phyloP scores from a whole-genome alignment of 2,329 filamentous ascomycete species.

The Aspergillus tanneri region DNA sequence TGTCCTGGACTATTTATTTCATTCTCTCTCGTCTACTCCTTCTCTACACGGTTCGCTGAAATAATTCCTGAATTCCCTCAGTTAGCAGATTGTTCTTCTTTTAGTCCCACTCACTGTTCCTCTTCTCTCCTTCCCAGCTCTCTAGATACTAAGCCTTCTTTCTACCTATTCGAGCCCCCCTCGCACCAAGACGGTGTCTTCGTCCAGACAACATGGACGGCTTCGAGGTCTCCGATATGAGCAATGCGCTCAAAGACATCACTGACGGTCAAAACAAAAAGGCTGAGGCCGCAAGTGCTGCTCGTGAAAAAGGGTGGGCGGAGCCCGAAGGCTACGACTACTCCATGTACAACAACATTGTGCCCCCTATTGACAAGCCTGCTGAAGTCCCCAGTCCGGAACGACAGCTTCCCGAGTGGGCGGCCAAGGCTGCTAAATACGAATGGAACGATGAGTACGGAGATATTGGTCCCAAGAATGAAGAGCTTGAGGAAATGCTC shows the following conservation, averaged over 20 bases:
- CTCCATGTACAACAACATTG: slow-evolving; percentile 26
- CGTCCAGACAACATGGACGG: slow-evolving; percentile 15
- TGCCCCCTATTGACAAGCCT: slow-evolving; percentile 15
- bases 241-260: slow-evolving; percentile 23
- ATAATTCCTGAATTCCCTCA: too few relatives aligned
- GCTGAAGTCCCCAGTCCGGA: slow-evolving; percentile 18
- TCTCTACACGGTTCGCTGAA: too few relatives aligned
- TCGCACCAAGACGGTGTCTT: too few relatives aligned
- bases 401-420: slow-evolving; percentile 49
- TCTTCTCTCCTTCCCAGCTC: neutral
- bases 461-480: slow-evolving; percentile 72
- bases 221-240: slow-evolving; percentile 24
- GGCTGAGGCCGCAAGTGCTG: slow-evolving; percentile 30
- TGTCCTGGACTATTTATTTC: too few relatives aligned
- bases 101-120: too few relatives aligned
- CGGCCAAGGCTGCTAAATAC: slow-evolving; percentile 65
- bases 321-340: slow-evolving; percentile 41
- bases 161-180: neutral
- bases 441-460: slow-evolving; percentile 84
- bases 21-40: neutral
- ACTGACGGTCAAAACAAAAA: slow-evolving; percentile 22
- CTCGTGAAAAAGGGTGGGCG: slow-evolving; percentile 42
- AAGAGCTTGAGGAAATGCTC: slow-evolving; percentile 70
- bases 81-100: too few relatives aligned
- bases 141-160: neutral